A percentile compares a stretch with the other conserved stretches of the same genome.
Conservation (phyloP, 2,329 filamentous ascomycete genomes). For the Sporothrix euskadiensis region DNA sequence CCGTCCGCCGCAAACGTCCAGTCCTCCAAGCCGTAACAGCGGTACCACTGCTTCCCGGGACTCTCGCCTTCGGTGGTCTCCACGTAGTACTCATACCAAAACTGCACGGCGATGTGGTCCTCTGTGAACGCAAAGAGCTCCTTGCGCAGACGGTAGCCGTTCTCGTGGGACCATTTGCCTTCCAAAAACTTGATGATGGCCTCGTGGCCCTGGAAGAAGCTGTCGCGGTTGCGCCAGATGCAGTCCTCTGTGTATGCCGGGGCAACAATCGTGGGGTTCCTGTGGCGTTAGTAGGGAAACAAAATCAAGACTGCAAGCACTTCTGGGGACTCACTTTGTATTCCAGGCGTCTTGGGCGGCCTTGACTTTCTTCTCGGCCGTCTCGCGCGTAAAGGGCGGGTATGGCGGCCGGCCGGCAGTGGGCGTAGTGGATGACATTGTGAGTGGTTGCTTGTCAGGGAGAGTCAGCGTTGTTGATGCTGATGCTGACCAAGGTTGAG, state of each 20-base stretch:
- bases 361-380: slow-evolving; percentile 75
- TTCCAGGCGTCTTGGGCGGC: slow-evolving; percentile 84
- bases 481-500: not conserved
- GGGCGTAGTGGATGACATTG: slow-evolving; percentile 7
- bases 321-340: slow-evolving; percentile 55
- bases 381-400: slow-evolving; percentile 74
- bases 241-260: slow-evolving; percentile 73
- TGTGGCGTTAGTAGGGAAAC: slow-evolving; percentile 38
- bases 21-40: slow-evolving; percentile 82
- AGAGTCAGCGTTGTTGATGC: not conserved
- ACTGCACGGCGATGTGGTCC: slow-evolving; percentile 79
- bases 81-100: slow-evolving; percentile 77
- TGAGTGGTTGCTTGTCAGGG: not conserved
- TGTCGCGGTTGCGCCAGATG: slow-evolving; percentile 77
- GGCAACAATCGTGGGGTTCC: slow-evolving; percentile 64
- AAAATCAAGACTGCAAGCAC: not conserved
- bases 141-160: slow-evolving; percentile 73
- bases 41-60: slow-evolving; percentile 69
- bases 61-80: slow-evolving; percentile 51
- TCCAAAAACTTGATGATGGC: slow-evolving; percentile 68
- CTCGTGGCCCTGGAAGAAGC: slow-evolving; percentile 68
- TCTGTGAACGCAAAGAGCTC: slow-evolving; percentile 78
- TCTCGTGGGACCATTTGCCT: slow-evolving; percentile 72
- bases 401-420: slow-evolving; percentile 45
- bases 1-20: slow-evolving; percentile 74